Base-by-base conservation (phyloP, 2,329 filamentous ascomycete genomes). In the Myotisia sp. region DNA sequence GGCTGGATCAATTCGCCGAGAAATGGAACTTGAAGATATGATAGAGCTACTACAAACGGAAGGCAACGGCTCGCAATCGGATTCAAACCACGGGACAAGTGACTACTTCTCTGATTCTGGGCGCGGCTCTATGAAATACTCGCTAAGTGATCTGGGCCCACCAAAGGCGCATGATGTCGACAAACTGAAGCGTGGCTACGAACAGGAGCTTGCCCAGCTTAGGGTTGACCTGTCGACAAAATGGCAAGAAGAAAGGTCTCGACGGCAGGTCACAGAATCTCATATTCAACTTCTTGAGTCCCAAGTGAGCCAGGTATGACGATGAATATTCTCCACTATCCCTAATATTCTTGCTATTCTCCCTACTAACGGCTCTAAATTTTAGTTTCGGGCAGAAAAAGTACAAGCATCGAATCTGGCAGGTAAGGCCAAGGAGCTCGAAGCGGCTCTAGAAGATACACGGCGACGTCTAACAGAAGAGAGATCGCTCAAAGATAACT, bases 101-200 rank as follows among this genome's bases (percentile, higher is more conserved):
- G 90, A 98, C 59, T 95, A 98, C 61, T 98, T 90, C 55, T 98
- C 90, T 2, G 90, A 98, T 55, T 93, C 86, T 4, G 90, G 90
- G 20, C 79, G 83, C 38, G 87, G 84, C 55, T 87, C 84, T 1
- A 70, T 82, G 34, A 80, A 84, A 49, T 79, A 77, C 49, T 76
- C 79, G 1, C 63, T 70, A 41, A 78, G 82, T 29, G 65, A 71
- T 39, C 46, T 46, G 26, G 60, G 58, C 9, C 67, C 70, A 29
- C 60, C 58, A 20, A 71, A 67, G 45, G 47, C 68, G 3, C 74
- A 78, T 48, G 83, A 94, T 53, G 64, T 94, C 21, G 83, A 92
- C 40, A 82, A 76, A 54, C 68, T 90, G 29, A 79, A 86, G 47
- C 71, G 90, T 44, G 76, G 76, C 45, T 76, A 81, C 2, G 87